Base-by-base conservation (phyloP, 192 early-diverging fungal species). In the Umbelopsis sp. region DNA sequence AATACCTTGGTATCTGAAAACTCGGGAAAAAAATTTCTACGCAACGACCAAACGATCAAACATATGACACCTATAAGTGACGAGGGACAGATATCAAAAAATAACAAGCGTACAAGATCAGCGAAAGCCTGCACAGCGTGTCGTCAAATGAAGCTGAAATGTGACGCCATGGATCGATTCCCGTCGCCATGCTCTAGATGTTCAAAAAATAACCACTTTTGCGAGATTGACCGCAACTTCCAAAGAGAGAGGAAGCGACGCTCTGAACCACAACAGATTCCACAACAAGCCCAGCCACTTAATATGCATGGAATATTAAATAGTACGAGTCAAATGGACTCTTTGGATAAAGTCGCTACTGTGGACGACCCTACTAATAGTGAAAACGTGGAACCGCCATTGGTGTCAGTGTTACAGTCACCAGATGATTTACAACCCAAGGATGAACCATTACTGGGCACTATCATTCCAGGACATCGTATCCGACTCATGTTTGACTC, bases 61-160 rank as follows among this genome's bases (percentile, higher is more conserved):
- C n/a, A n/a, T n/a, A 49, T 49, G 47, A 49, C 16, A 5, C 47
- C 20, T 21, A n/a, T 17, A 7, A 49, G 2, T 16, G 47, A 49
- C 47, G n/a, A 49, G 10, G n/a, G n/a, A 17, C 47, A 49, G 47
- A 4, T 17, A 49, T 4, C 20, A 17, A 21, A 17, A 17, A 17
- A 9, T 49, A 14, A 20, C 17, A 62, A 62, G 31, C 66, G 66
- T 25, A 67, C 43, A 45, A 8, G 66, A 31, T 67, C 66, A 24
- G 20, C 66, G 24, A 67, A 67, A 47, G 66, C 66, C 0, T 67
- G 66, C 17, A 67, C 66, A 14, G 45, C 66, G 4, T 67, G 66
- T 45, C 36, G 66, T 9, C 66, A 67, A 67, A 67, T 67, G 66
- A 67, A 67, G 41, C 45, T 67, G 36, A 44, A 47, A 47, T 67